Evolutionary conservation across 495 filamentous ascomycete species (phyloP).

Genomic region (Neurospora sp.): DNA sequence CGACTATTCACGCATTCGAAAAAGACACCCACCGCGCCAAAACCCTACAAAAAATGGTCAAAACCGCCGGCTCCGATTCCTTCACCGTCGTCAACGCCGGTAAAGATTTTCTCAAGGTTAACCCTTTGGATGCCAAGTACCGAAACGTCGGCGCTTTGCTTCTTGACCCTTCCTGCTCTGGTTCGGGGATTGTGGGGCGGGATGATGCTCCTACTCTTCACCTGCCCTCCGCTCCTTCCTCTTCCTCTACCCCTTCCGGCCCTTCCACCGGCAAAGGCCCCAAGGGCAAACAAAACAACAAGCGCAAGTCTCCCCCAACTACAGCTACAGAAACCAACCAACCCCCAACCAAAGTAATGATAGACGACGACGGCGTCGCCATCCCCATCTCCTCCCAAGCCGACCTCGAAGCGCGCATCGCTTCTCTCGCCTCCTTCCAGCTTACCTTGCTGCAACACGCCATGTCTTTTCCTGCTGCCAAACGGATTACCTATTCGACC

Average conservation of each 20-base stretch:
- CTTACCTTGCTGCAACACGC: conserved; percentile 70
- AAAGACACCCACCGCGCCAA: conserved; percentile 54
- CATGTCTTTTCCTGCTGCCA: conserved; percentile 68
- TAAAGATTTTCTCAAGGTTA: conserved; percentile 68
- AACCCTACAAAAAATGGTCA: conserved; percentile 74
- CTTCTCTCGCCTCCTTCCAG: conserved; percentile 67
- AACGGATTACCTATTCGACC: conserved; percentile 77
- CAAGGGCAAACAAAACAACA: conserved; percentile 24
- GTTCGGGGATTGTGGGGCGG: conserved; percentile 84
- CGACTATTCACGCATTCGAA: conserved; percentile 56
- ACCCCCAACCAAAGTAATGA: conserved; percentile 17
- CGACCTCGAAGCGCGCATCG: conserved; percentile 47
- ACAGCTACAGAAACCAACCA: conserved; percentile 10
- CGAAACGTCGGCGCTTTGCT: conserved; percentile 62
- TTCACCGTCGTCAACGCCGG: conserved; percentile 56
- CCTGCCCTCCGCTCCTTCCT: conserved; percentile 36
- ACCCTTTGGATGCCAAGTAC: conserved; percentile 44
- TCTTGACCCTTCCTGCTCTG: conserved; percentile 88
- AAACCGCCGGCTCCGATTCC: conserved; percentile 55
- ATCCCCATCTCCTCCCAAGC: conserved; percentile 31
- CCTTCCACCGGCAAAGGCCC: not conserved
- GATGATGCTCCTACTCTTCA: conserved; percentile 60
- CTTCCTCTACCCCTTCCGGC: conserved; percentile 28
- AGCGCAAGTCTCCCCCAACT: conserved; percentile 23
- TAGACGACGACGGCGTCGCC: conserved; percentile 41